Evolutionary conservation across 495 filamentous ascomycete genomes (phyloP).

Genomic region (Oidiodendron maius): DNA sequence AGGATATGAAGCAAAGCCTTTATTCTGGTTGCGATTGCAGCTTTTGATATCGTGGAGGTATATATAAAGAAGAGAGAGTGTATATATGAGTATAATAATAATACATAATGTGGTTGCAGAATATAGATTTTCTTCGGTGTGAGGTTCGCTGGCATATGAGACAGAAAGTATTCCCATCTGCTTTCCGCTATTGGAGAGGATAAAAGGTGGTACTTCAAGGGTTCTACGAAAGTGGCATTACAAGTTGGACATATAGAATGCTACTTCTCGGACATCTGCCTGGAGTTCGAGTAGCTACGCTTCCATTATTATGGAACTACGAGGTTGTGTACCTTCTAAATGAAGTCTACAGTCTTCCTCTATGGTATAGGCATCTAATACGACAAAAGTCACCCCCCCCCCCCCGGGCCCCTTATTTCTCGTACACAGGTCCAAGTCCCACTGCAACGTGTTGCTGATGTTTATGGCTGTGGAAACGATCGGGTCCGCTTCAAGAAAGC

Average conservation of each 20-base stretch:
- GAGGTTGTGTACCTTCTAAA: slow-evolving; percentile 77
- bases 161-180: too few species aligned
- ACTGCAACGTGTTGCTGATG: slow-evolving; percentile 45
- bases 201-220: slow-evolving; percentile 66
- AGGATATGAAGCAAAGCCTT: slow-evolving; percentile 47
- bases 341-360: slow-evolving; percentile 14
- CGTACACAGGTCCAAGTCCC: background rate
- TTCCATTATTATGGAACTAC: slow-evolving; percentile 80
- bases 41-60: too few species aligned
- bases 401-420: too few species aligned
- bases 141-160: too few species aligned
- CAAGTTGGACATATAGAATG: slow-evolving; percentile 63
- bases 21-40: too few species aligned
- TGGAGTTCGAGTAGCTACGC: slow-evolving; percentile 80
- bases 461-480: slow-evolving; percentile 82
- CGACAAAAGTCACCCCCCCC: too few species aligned
- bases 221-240: slow-evolving; percentile 58
- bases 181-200: too few species aligned
- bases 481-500: slow-evolving; percentile 82
- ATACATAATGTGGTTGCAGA: too few species aligned
- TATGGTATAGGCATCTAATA: background rate
- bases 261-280: slow-evolving; percentile 61
- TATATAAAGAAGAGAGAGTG: too few species aligned
- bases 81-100: too few species aligned
- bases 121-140: too few species aligned